Conservation (phyloP, 257 asterid genomes). For the Nicotiana undulata region DNA sequence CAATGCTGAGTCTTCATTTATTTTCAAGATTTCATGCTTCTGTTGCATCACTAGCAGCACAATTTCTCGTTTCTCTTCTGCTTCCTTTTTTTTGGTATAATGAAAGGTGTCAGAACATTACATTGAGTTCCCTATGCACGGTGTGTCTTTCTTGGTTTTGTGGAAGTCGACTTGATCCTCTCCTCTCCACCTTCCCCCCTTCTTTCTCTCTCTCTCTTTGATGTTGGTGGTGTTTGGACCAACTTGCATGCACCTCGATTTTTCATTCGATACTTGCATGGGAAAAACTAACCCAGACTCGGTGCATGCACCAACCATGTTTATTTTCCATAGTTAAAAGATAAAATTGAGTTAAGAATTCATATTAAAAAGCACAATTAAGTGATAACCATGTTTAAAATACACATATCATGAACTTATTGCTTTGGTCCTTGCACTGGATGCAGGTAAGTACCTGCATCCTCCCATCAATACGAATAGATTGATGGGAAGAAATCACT, state of each 20-base stretch:
- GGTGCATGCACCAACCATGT: neutral
- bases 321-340: neutral
- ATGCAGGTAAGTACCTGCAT: neutral
- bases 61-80: too few relatives aligned
- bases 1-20: neutral
- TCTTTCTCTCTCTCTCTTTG: neutral
- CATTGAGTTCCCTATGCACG: neutral
- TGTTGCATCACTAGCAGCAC: neutral
- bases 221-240: neutral
- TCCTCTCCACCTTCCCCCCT: neutral
- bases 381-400: neutral
- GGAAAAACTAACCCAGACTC: neutral
- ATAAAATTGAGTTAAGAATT: neutral
- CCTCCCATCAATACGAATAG: neutral
- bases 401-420: neutral
- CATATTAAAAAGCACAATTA: neutral
- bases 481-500: neutral
- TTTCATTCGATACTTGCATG: neutral
- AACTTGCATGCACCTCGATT: neutral
- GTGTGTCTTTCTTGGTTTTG: neutral
- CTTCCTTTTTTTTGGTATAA: neutral
- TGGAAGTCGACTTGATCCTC: neutral
- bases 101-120: neutral
- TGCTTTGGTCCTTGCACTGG: neutral
- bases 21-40: neutral